Evolutionary conservation across 345 rosid genomes (phyloP), one percentile per base, ranked within the genome.

Genomic region (Brassica carinata): DNA sequence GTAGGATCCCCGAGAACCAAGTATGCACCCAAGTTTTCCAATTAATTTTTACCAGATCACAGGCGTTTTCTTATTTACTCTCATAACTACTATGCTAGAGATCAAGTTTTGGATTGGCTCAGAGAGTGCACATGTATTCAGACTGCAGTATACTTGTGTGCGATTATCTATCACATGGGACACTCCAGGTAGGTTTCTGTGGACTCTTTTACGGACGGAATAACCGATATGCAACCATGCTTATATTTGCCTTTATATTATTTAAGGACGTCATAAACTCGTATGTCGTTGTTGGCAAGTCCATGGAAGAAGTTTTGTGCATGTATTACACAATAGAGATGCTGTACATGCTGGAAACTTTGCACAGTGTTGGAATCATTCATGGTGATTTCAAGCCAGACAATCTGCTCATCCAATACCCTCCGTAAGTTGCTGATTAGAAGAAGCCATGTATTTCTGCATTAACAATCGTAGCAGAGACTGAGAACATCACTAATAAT

Each of bases 361-460:
- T 96, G 87, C 99, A 96, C 81, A 67, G 82, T 77, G 91, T 85
- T 75, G 96, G 98, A 81, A 88, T 96, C 83, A 86, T 96, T 79
- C 98, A 96, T 84, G 99, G 98, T 80, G 99, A 96, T 87, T 93
- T 96, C 86, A 96, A 92, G 88, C 97, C 98, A 67, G 98, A 96
- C 77, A 96, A 96, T 84, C 86, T 96, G 34, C 91, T 93, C 31
- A 65, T 92, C 75, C 94, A 92, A 68, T 88, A 90, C 85, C 74
- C 98, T 67, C 86, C 88, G 99, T 95, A 85, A 87, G 84, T 72
- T 33, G 72, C 67, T 38, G 53, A 40, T 57, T 55, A 64, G 55
- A 62, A 17, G 53, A 69, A 64, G 68, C 51, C 71, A 72, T 64
- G 17, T 61, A 61, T 69, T 23, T 31, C 6, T 64, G 65, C 15